Evolutionary conservation across 495 filamentous ascomycete genomes (phyloP).

Genomic region (Acidomyces sp.): DNA sequence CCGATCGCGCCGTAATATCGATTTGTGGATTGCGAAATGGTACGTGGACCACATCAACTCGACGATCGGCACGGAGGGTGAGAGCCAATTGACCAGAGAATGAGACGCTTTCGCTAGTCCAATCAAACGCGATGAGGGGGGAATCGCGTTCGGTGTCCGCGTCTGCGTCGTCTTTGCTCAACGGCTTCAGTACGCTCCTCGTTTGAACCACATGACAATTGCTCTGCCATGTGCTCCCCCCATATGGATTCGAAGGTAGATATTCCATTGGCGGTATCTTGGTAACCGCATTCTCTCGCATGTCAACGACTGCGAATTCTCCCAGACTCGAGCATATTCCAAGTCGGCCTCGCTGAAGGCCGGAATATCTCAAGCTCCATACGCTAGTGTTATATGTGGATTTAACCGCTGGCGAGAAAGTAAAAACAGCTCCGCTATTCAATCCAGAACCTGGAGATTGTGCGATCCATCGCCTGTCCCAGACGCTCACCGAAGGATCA

Average conservation of each 20-base stretch:
- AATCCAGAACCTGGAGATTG: slow-evolving; percentile 32
- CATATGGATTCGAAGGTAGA: slow-evolving; percentile 11
- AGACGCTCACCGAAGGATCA: slow-evolving; percentile 63
- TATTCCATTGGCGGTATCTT: background rate
- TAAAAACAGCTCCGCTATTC: slow-evolving; percentile 42
- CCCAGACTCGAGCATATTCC: slow-evolving; percentile 67
- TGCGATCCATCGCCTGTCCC: slow-evolving; percentile 66
- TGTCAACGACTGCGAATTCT: slow-evolving; percentile 52
- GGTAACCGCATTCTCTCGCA: background rate
- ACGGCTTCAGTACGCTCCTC: background rate
- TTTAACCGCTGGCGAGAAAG: slow-evolving; percentile 52
- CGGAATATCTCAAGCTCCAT: slow-evolving; percentile 68
- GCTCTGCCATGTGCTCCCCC: slow-evolving; percentile 4
- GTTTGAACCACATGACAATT: slow-evolving; percentile 13
- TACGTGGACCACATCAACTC: slow-evolving; percentile 6
- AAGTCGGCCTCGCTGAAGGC: slow-evolving; percentile 57
- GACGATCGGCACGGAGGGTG: slow-evolving; percentile 4
- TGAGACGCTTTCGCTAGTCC: slow-evolving; percentile 1
- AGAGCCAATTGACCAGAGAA: slow-evolving; percentile 2
- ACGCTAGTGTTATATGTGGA: slow-evolving; percentile 38
- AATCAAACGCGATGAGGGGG: slow-evolving; percentile 19
- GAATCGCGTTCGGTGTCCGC: too few species aligned
- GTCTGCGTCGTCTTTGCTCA: background rate
- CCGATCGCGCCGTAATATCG: slow-evolving; percentile 2
- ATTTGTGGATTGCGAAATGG: slow-evolving; percentile 1